Evolutionary conservation across 495 filamentous ascomycete species (phyloP), one percentile per base, ranked within the genome.

Genomic region (Penicillium silybi): DNA sequence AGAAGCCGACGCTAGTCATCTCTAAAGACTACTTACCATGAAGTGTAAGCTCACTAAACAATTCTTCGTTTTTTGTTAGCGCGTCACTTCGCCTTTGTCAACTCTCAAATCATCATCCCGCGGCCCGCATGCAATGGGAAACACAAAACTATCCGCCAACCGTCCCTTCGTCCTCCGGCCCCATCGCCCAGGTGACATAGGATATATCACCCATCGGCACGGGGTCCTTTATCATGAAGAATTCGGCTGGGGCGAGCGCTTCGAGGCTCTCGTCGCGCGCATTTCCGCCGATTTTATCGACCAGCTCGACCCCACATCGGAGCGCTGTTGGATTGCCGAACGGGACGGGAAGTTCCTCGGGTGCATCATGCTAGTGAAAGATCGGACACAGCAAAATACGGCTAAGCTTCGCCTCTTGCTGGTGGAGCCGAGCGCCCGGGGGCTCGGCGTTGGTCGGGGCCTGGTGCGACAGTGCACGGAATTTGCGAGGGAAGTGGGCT

Each of bases 271-370:
- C 2, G 64, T 63, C 9, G 64, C 57, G 15, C 23, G 50, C 13
- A 56, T 67, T 22, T 42, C 53, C 0, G 47, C 52, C 1, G 64
- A 69, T n/a, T 69, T 69, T 41, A 50, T 60, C 41, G 57, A 63
- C 0, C 43, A 59, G 29, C 59, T 57, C 41, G 62, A 69, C n/a
- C 48, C 55, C 3, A 16, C 17, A 19, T 15, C 13, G 6, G 66
- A 69, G 37, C 54, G 59, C 7, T 69, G 66, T 44, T 69, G 66
- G 66, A 57, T 69, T 22, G 66, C 66, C 6, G 66, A 69, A 34
- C 51, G 43, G 37, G 52, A 63, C 15, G 58, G 51, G 38, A 13
- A 54, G 13, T 54, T 56, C 6, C 55, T 69, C 15, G 66, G 66
- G 23, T 59, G 57, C 20, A 48, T 69, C 15, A 67, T 69, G 61